Evolutionary conservation across 2,329 filamentous ascomycete species (phyloP).

Genomic region (Lachnum nothofagi): DNA sequence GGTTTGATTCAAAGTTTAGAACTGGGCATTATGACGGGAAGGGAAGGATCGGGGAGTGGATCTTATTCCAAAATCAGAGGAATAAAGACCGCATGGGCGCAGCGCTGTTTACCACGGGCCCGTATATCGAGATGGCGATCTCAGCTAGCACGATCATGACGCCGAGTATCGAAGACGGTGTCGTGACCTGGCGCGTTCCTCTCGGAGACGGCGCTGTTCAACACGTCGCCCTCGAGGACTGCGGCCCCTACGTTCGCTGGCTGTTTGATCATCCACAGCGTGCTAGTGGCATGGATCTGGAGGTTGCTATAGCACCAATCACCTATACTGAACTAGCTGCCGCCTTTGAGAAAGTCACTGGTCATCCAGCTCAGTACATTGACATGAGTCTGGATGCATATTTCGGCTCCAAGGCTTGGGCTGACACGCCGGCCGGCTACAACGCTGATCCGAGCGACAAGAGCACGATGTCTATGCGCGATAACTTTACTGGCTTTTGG

Average conservation of each 20-base stretch:
- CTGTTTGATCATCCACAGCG: constrained; percentile 43
- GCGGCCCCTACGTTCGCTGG: constrained; percentile 43
- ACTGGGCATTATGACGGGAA: constrained; percentile 46
- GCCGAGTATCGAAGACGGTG: constrained; percentile 37
- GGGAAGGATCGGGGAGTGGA: constrained; percentile 42
- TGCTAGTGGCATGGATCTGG: constrained; percentile 42
- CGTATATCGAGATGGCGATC: constrained; percentile 44
- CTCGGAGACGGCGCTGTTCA: constrained; percentile 38
- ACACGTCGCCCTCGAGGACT: constrained; percentile 43
- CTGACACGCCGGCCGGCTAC: constrained; percentile 32
- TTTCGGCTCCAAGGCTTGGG: constrained; percentile 16
- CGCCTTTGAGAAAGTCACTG: constrained; percentile 41
- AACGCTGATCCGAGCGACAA: constrained; percentile 35
- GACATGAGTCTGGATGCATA: constrained; percentile 36
- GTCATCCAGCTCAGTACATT: constrained; percentile 38
- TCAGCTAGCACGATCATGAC: constrained; percentile 36
- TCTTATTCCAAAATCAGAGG: constrained; percentile 38
- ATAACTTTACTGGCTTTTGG: constrained; percentile 51
- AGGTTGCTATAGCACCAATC: constrained; percentile 41
- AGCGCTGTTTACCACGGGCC: constrained; percentile 39
- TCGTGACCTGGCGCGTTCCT: constrained; percentile 40
- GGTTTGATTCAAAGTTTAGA: constrained; percentile 42
- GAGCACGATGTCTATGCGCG: constrained; percentile 36
- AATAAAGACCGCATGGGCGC: constrained; percentile 34
- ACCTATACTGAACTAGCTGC: constrained; percentile 37